These are phyloP conservation scores for Podosphaera aphanis DNA, from an alignment of 2,329 filamentous ascomycete species.

Conservation along the genomic window DNA sequence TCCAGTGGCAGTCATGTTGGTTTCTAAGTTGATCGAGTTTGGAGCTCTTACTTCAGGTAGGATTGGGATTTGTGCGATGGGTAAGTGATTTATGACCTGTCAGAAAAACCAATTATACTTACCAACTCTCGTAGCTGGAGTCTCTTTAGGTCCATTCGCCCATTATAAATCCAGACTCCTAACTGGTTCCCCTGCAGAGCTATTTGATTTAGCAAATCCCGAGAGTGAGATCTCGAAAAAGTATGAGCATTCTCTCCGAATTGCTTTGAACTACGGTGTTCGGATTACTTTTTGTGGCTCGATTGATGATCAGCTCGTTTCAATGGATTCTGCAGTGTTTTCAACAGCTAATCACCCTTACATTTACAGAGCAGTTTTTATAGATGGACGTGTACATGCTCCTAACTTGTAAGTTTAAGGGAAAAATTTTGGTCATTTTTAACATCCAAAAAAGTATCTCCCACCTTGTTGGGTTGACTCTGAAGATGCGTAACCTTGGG, in stretches of 20 bases:
- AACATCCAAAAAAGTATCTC: conserved; percentile 33
- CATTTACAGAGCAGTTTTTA: conserved; percentile 86
- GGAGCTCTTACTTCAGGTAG: conserved; percentile 56
- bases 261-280: conserved; percentile 54
- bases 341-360: conserved; percentile 72
- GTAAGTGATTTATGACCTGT: conserved; percentile 15
- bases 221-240: conserved; percentile 61
- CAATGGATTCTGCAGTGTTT: conserved; percentile 80
- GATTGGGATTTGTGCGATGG: conserved; percentile 68
- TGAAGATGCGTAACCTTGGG: conserved; percentile 84
- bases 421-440: not conserved
- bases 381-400: conserved; percentile 76
- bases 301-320: conserved; percentile 91
- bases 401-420: conserved; percentile 50
- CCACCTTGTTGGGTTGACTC: conserved; percentile 73
- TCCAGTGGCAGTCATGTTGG: conserved; percentile 73
- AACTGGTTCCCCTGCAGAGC: conserved; percentile 72
- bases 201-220: conserved; percentile 79
- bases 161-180: conserved; percentile 80
- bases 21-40: conserved; percentile 79
- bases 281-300: conserved; percentile 76
- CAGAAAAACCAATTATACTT: not conserved
- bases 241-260: conserved; percentile 53
- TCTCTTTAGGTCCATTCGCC: conserved; percentile 77
- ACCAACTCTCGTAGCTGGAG: conserved; percentile 37